phyloP scores from a whole-genome alignment of 1,139 yeast genomes.

The Suhomyces bolitotheri region DNA sequence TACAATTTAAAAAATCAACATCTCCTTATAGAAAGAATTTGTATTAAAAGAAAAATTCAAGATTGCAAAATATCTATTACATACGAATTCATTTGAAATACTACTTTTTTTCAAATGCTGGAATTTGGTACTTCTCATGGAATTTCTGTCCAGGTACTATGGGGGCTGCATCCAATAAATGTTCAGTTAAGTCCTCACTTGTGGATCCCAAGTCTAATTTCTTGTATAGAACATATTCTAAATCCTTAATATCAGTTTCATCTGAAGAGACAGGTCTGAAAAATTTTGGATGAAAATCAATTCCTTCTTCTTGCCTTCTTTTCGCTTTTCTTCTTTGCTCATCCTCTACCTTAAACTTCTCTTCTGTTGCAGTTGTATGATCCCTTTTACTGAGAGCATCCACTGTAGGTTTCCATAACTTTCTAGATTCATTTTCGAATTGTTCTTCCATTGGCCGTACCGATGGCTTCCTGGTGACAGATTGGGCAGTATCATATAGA shows the following conservation, averaged over 20 bases:
- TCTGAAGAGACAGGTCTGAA: constrained; percentile 47
- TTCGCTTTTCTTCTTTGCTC: constrained; percentile 75
- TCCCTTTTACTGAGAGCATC: constrained; percentile 74
- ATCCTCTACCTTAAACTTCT: constrained; percentile 82
- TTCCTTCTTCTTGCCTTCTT: constrained; percentile 73
- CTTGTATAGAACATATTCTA: constrained; percentile 69
- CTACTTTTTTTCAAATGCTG: constrained; percentile 60
- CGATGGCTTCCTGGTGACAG: constrained; percentile 56
- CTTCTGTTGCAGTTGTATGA: constrained; percentile 82
- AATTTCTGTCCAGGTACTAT: constrained; percentile 75
- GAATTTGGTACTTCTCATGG: constrained; percentile 60
- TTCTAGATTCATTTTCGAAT: constrained; percentile 76
- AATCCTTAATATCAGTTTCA: constrained; percentile 33
- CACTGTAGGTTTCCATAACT: constrained; percentile 78
- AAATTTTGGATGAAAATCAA: constrained; percentile 75
- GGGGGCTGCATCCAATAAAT: constrained; percentile 66
- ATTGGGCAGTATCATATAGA: constrained; percentile 63
- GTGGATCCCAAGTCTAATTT: constrained; percentile 41
- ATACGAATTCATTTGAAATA: too few species aligned
- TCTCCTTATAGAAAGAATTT: too few species aligned
- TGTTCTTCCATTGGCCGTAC: constrained; percentile 82
- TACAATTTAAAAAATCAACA: too few species aligned
- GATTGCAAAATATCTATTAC: too few species aligned
- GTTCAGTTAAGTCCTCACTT: constrained; percentile 53
- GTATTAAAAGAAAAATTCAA: too few species aligned